Evolutionary conservation across 208 protist species (phyloP).

Genomic region (Porcisia hertigi): DNA sequence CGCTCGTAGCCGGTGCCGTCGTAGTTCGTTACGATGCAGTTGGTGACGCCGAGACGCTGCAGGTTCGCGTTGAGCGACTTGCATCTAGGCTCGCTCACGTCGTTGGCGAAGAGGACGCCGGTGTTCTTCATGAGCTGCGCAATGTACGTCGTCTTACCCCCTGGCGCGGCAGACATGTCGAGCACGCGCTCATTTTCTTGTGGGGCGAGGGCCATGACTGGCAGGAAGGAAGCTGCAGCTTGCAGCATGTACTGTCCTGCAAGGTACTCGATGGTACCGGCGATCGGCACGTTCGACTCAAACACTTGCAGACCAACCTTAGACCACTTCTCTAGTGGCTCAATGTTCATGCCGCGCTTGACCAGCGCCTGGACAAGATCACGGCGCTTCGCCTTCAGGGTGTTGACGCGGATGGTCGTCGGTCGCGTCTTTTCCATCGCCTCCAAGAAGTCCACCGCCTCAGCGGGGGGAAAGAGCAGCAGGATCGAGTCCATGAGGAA

Average conservation of each 20-base stretch:
- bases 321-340: constrained; percentile 95
- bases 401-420: constrained; percentile 98
- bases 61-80: constrained; percentile 98
- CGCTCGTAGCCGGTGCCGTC: constrained; percentile 92
- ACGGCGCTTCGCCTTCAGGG: constrained; percentile 95
- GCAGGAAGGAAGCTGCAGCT: constrained; percentile 98
- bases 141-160: constrained; percentile 99
- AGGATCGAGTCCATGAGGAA: constrained; percentile 95
- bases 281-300: constrained; percentile 97
- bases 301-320: constrained; percentile 98
- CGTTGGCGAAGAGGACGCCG: constrained; percentile 98
- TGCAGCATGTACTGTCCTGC: constrained; percentile 99
- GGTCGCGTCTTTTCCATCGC: constrained; percentile 97
- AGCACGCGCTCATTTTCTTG: constrained; percentile 94
- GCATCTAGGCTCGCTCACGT: constrained; percentile 94
- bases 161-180: constrained; percentile 99
- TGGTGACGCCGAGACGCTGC: constrained; percentile 94
- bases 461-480: constrained; percentile 93
- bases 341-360: constrained; percentile 97
- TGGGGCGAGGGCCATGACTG: constrained; percentile 97
- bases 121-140: constrained; percentile 98
- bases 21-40: constrained; percentile 95
- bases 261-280: constrained; percentile 99
- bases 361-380: constrained; percentile 96
- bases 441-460: constrained; percentile 97